Evolutionary conservation across 139 green algal species (phyloP), one percentile per base, ranked within the genome.

Genomic region (Haematococcus lacustris): DNA sequence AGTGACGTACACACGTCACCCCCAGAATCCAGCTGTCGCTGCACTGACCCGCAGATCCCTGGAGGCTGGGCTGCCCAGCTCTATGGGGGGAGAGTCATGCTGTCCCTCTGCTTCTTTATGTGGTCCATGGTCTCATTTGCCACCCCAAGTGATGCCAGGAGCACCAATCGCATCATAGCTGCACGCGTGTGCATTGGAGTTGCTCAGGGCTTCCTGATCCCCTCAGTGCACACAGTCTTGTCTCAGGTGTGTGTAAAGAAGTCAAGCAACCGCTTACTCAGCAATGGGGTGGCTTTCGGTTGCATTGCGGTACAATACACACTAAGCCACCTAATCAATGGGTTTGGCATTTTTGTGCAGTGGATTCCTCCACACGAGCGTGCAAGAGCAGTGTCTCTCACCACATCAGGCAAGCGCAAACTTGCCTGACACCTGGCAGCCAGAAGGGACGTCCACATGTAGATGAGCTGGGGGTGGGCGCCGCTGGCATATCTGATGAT

Each of bases 141-240:
- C 2, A 98, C 89, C 7, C 93, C 94, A 3, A 83, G 73, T 7
- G 59, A 82, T 5, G 82, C 76, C 0, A 77, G 47, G 21, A 76
- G 74, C 43, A 70, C 66, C 0, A 25, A 69, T 0, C 53, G n/a
- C 60, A 86, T 88, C 51, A 73, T 81, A 28, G 1, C 71, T 0
- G 78, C 76, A 68, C 76, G 37, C 78, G 82, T 97, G 23, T 62
- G 80, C 41, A 85, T 98, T 3, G 95, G 95, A 1, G 73, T 94
- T 0, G 86, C 92, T 0, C 93, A 98, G 80, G 95, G 95, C 26
- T 89, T 96, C 62, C 75, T 99, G 17, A 97, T 99, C 43, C 95
- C 95, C 0, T 88, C 94, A 17, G 84, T 99, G 28, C 94, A 98
- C 78, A 96, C 93, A n/a, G 86, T 97, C 3, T 75, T 98, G 23